These are phyloP conservation scores for Penicillium herquei DNA, from an alignment of 495 filamentous ascomycete genomes.

Conservation along the genomic window DNA sequence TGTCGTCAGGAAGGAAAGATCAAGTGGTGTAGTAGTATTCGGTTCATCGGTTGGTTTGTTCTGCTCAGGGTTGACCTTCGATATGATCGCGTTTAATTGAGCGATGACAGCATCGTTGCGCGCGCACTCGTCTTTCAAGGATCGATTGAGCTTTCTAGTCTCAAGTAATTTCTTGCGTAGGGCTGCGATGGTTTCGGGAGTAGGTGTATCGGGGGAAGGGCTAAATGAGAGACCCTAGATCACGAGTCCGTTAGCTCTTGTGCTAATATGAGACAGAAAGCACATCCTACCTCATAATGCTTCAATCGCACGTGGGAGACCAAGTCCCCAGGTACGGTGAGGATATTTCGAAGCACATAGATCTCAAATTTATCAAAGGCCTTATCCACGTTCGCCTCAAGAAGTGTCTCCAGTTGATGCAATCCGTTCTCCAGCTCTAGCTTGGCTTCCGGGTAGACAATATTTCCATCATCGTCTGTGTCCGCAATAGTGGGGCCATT, in stretches of 20 bases:
- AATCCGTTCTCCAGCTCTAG: slow-evolving; percentile 86
- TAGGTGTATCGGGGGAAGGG: slow-evolving; percentile 44
- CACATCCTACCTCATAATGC: slow-evolving; percentile 72
- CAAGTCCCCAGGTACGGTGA: slow-evolving; percentile 72
- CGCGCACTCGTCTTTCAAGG: slow-evolving; percentile 70
- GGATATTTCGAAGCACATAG: slow-evolving; percentile 83
- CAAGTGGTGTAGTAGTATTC: slow-evolving; percentile 26
- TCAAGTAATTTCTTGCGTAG: slow-evolving; percentile 78
- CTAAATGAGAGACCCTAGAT: slow-evolving; percentile 37
- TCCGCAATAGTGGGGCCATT: slow-evolving; percentile 49
- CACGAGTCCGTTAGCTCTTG: not conserved
- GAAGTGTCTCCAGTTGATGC: slow-evolving; percentile 91
- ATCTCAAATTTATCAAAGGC: slow-evolving; percentile 80
- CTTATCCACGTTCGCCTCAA: slow-evolving; percentile 75
- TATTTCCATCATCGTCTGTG: slow-evolving; percentile 52
- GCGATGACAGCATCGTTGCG: slow-evolving; percentile 71
- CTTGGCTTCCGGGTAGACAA: slow-evolving; percentile 58
- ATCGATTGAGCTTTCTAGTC: slow-evolving; percentile 72
- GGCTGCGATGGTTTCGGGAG: slow-evolving; percentile 61
- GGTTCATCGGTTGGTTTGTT: slow-evolving; percentile 4
- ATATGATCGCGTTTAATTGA: slow-evolving; percentile 59
- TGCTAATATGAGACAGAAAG: slow-evolving; percentile 13
- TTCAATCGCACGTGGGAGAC: slow-evolving; percentile 73
- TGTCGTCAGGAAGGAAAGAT: slow-evolving; percentile 54
- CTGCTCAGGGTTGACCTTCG: slow-evolving; percentile 19